Conservation (phyloP, 2,329 filamentous ascomycete genomes). For the Botryotinia calthae region DNA sequence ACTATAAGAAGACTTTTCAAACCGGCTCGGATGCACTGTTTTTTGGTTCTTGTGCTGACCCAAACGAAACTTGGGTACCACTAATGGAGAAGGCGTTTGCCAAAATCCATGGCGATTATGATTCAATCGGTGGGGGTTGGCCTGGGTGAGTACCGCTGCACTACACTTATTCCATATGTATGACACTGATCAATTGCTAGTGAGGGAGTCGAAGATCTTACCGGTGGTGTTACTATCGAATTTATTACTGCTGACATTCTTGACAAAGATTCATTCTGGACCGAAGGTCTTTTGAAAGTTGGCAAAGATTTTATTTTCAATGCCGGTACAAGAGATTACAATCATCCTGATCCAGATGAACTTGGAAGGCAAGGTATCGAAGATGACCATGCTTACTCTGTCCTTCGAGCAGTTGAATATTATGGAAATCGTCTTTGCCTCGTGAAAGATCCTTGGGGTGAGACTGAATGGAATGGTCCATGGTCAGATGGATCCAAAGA, state of each 20-base stretch:
- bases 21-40: conserved; percentile 69
- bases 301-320: conserved; percentile 73
- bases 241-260: conserved; percentile 67
- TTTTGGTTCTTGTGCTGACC: conserved; percentile 70
- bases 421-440: conserved; percentile 53
- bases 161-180: background rate
- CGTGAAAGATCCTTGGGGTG: conserved; percentile 54
- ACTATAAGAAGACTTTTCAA: conserved; percentile 48
- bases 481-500: conserved; percentile 48
- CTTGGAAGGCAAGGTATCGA: conserved; percentile 53
- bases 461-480: conserved; percentile 57
- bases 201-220: conserved; percentile 57
- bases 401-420: conserved; percentile 52
- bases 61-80: conserved; percentile 79
- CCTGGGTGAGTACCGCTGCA: conserved; percentile 30
- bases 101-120: conserved; percentile 78
- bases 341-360: conserved; percentile 18
- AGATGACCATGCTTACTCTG: conserved; percentile 55
- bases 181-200: conserved; percentile 9
- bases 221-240: conserved; percentile 66
- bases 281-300: conserved; percentile 72
- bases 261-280: conserved; percentile 79
- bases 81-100: conserved; percentile 79
- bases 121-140: conserved; percentile 70
- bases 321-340: conserved; percentile 43